phyloP scores from a whole-genome alignment of 169 alveolate species.

The Plasmodium gallinaceum region DNA sequence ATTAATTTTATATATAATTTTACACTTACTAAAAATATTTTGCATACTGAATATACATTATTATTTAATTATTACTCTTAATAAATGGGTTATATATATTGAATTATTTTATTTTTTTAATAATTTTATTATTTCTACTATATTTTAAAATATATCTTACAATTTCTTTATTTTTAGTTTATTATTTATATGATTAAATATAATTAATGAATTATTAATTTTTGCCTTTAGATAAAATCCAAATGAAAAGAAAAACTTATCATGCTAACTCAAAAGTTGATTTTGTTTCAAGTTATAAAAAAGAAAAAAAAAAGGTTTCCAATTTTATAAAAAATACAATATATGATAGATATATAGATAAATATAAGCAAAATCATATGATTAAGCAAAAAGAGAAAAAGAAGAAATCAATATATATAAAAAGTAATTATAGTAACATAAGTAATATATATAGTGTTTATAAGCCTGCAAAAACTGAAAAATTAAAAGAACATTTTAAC shows the following conservation, averaged over 20 bases:
- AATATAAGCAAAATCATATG: slow-evolving; percentile 62
- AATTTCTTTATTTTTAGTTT: not conserved
- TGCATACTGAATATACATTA: too few relatives aligned
- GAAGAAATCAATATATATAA: slow-evolving; percentile 71
- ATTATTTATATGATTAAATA: not conserved
- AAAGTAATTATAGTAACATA: slow-evolving; percentile 64
- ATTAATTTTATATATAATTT: too few relatives aligned
- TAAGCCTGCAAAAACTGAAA: slow-evolving; percentile 35
- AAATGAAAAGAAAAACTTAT: slow-evolving; percentile 46
- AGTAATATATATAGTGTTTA: slow-evolving; percentile 70
- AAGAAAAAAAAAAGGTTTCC: slow-evolving; percentile 36
- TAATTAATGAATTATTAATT: too few relatives aligned
- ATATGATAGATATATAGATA: slow-evolving; percentile 60
- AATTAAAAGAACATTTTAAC: slow-evolving; percentile 22
- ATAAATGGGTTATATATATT: too few relatives aligned
- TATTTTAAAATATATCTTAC: not conserved
- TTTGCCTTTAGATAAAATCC: slow-evolving; percentile 12
- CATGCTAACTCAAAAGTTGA: slow-evolving; percentile 11
- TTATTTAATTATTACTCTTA: too few relatives aligned
- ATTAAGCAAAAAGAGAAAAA: slow-evolving; percentile 39
- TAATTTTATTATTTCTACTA: not conserved
- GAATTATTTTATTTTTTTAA: too few relatives aligned
- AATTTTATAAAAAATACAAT: slow-evolving; percentile 56
- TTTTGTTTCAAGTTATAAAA: slow-evolving; percentile 48
- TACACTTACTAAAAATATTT: too few relatives aligned